Conservation (phyloP, 2,329 filamentous ascomycete species). For the Onygenales sp. region DNA sequence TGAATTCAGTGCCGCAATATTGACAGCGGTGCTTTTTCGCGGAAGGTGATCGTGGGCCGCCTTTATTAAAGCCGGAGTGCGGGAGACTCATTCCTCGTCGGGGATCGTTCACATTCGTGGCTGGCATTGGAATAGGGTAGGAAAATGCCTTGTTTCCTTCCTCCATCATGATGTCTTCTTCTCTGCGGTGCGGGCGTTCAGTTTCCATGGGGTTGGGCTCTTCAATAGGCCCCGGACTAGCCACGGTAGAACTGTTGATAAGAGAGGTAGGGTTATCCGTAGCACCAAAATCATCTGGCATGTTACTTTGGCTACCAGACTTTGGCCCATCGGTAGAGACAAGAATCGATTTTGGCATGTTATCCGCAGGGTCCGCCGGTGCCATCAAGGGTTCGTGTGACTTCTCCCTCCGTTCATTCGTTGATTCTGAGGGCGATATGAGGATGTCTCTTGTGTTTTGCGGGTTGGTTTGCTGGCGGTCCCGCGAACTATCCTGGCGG, state of each 20-base stretch:
- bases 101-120: constrained; percentile 39
- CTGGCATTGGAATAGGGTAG: constrained; percentile 51
- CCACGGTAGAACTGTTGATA: constrained; percentile 40
- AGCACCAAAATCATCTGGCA: constrained; percentile 37
- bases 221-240: constrained; percentile 38
- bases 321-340: constrained; percentile 33
- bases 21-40: constrained; percentile 93
- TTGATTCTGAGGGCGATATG: constrained; percentile 22
- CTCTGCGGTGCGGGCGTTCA: constrained; percentile 29
- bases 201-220: constrained; percentile 34
- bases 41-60: constrained; percentile 58
- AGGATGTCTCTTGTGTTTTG: constrained; percentile 34
- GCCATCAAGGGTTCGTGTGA: constrained; percentile 7
- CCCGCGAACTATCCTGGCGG: constrained; percentile 22
- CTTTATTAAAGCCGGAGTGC: constrained; percentile 45
- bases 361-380: constrained; percentile 28
- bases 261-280: constrained; percentile 39
- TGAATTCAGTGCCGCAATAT: constrained; percentile 94
- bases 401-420: constrained; percentile 24
- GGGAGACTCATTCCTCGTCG: constrained; percentile 52
- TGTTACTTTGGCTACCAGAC: neutral
- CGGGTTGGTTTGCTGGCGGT: constrained; percentile 23
- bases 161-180: constrained; percentile 26
- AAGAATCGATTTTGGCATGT: constrained; percentile 39
- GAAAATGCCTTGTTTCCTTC: constrained; percentile 49